Evolutionary conservation across 108 stramenopile genomes (phyloP).

Genomic region (Cyclotella kingstonii): DNA sequence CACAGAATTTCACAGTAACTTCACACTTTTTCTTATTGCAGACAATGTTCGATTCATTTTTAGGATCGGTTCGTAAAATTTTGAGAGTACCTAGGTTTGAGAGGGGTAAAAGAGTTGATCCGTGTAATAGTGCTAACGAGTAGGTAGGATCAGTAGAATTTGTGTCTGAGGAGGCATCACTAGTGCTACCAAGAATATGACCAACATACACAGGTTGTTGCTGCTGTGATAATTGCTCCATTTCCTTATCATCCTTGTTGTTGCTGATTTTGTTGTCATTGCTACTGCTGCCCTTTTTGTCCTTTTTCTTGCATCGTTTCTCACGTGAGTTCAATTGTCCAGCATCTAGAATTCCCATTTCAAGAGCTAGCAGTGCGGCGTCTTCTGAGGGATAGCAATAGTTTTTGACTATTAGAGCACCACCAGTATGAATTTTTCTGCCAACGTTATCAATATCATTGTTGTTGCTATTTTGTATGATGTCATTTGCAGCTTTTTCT

Average conservation of each 20-base stretch:
- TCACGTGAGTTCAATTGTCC: slow-evolving; percentile 25
- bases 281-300: slow-evolving; percentile 21
- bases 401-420: background rate
- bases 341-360: slow-evolving; percentile 53
- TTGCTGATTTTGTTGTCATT: no score
- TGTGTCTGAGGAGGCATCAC: background rate
- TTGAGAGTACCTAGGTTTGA: slow-evolving; percentile 22
- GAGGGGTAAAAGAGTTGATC: slow-evolving; percentile 29
- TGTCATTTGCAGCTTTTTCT: slow-evolving; percentile 48
- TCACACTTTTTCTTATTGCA: slow-evolving; percentile 72
- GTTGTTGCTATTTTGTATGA: slow-evolving; percentile 31
- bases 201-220: slow-evolving; percentile 3
- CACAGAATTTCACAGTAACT: slow-evolving; percentile 61
- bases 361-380: slow-evolving; percentile 30
- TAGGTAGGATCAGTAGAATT: slow-evolving; percentile 9
- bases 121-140: slow-evolving; percentile 37
- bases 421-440: background rate
- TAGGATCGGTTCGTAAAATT: slow-evolving; percentile 26
- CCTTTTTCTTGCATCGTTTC: slow-evolving; percentile 28
- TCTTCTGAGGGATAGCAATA: slow-evolving; percentile 24
- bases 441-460: background rate
- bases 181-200: background rate
- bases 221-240: background rate
- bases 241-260: no score
- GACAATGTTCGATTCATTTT: slow-evolving; percentile 27